Percentiles rank a stretch among this genome's conserved stretches.
These are phyloP conservation scores for Rhododendron vialii DNA, from an alignment of 148 eudicot genomes.

Conservation along the genomic window DNA sequence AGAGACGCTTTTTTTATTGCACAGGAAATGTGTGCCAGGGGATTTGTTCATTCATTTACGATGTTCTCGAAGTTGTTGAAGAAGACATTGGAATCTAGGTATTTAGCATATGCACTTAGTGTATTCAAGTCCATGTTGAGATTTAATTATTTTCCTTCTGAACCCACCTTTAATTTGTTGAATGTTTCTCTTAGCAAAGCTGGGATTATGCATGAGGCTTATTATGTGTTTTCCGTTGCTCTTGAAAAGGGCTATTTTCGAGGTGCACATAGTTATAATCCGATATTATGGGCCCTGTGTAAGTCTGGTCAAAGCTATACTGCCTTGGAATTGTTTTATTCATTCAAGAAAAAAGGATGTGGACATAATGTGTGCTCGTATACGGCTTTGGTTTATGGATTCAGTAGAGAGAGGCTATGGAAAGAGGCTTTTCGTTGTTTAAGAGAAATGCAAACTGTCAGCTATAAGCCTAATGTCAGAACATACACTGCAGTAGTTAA, in stretches of 20 bases:
- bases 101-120: slow-evolving; percentile 23
- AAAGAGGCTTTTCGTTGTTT: too few relatives aligned
- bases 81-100: slow-evolving; percentile 25
- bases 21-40: slow-evolving; percentile 43
- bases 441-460: too few relatives aligned
- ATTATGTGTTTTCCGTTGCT: slow-evolving; percentile 22
- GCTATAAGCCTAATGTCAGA: too few relatives aligned
- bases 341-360: too few relatives aligned
- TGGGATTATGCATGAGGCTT: slow-evolving; percentile 42
- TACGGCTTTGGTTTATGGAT: too few relatives aligned
- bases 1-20: slow-evolving; percentile 25
- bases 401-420: too few relatives aligned
- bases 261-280: slow-evolving; percentile 39
- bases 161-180: slow-evolving; percentile 21
- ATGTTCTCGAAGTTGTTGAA: slow-evolving; percentile 39
- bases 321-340: slow-evolving; percentile 20
- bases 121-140: slow-evolving; percentile 44
- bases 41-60: slow-evolving; percentile 41
- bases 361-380: too few relatives aligned
- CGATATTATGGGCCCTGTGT: slow-evolving; percentile 62
- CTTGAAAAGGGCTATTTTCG: slow-evolving; percentile 31
- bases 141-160: slow-evolving; percentile 31
- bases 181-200: slow-evolving; percentile 36
- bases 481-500: too few relatives aligned
- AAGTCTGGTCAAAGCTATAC: slow-evolving; percentile 29